Evolutionary conservation across 345 rosid genomes (phyloP), one percentile per base, ranked within the genome.

Genomic region (Aquilaria malaccensis): DNA sequence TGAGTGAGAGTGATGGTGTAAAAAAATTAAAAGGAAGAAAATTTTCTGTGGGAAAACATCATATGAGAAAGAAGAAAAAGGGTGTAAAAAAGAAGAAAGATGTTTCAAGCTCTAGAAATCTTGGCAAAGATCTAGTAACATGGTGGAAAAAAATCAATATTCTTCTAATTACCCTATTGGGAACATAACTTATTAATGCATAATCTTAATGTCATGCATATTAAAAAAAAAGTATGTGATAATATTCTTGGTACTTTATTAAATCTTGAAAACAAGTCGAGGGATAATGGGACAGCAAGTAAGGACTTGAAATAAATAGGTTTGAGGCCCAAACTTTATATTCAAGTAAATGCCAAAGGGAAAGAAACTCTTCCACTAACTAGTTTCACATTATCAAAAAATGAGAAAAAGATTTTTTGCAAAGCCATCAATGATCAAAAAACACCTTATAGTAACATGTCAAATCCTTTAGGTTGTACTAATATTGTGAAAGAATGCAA

Each of bases 141-240:
- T 56, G 32, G 10, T 56, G 59, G 29, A 56, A 32, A 33, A 56
- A 56, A 31, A 33, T 3, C 13, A 56, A 22, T 32, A 32, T 31
- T 13, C 1, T 33, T 15, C 30, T 10, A 56, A 2, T 56, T 56
- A 6, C 45, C 43, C 37, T 56, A 33, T 56, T 56, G 59, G 59
- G 2, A 56, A 13, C 13, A 56, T 12, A 12, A 32, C 2, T 9
- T 55, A 2, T 13, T 56, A 4, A n/a, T 9, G 5, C 59, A 33
- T 56, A 56, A 56, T 6, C 45, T 33, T 33, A 45, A 56, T 56
- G 45, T 56, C 0, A 56, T 56, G 43, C 58, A 55, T 4, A 55
- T 32, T 9, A 13, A 58, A 9, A 58, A 43, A 7, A 58, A 43
- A n/a, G 61, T 45, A 2, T 58, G 47, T n/a, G 50, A 58, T 9